Percentiles rank a stretch among this genome's conserved stretches.
Conservation (phyloP, 352 stramenopile genomes). For the Saprolegnia parasitica region DNA sequence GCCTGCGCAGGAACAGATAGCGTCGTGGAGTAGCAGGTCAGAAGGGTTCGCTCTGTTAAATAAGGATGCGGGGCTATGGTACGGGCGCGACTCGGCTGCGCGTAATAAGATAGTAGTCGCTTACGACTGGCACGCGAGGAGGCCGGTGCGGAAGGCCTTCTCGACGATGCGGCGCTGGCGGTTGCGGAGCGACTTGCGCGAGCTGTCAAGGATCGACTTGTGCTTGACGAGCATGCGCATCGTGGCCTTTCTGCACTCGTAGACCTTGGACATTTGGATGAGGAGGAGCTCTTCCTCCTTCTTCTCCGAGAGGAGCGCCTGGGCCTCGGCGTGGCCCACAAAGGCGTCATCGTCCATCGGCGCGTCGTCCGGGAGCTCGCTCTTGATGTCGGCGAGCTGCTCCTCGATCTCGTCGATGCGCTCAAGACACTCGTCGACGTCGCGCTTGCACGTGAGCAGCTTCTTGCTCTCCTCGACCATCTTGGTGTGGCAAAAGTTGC, state of each 20-base stretch:
- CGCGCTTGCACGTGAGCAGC: conserved; percentile 26
- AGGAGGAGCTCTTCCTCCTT: conserved; percentile 28
- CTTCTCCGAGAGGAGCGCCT: conserved; percentile 23
- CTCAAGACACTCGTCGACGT: conserved; percentile 27
- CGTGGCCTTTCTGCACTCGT: conserved; percentile 20
- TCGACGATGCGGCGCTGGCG: conserved; percentile 27
- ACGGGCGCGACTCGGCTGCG: not conserved
- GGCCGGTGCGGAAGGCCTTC: conserved; percentile 27
- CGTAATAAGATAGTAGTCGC: not conserved
- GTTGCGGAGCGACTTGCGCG: conserved; percentile 24
- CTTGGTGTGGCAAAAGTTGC: conserved; percentile 25
- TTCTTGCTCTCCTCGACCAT: conserved; percentile 28
- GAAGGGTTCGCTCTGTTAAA: not conserved
- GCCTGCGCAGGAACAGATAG: no score
- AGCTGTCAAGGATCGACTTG: conserved; percentile 21
- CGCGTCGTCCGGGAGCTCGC: conserved; percentile 7
- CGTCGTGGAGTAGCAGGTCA: no score
- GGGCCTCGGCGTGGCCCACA: conserved; percentile 5
- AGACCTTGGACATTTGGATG: conserved; percentile 24
- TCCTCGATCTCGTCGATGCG: conserved; percentile 29
- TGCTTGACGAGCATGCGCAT: conserved; percentile 29
- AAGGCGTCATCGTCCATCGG: conserved; percentile 3
- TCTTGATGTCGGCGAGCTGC: conserved; percentile 20
- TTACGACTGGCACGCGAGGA: conserved; percentile 25
- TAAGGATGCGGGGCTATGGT: not conserved